Conservation (phyloP, 768 basidiomycete species). For the Phanerodontia chrysosporium region DNA sequence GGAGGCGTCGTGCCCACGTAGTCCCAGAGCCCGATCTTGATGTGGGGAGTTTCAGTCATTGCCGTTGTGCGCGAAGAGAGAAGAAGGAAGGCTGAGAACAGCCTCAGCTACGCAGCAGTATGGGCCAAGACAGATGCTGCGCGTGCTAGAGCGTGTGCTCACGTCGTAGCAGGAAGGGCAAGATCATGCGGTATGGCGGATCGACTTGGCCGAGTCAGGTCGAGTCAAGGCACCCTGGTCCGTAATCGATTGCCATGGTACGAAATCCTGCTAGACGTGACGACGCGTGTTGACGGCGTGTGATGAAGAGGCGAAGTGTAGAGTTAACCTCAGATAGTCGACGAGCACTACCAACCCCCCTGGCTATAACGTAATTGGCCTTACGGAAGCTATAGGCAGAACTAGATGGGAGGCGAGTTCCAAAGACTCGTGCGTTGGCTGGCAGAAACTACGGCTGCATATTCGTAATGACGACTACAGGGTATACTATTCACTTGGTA, state of each 20-base stretch:
- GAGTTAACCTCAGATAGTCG: background rate
- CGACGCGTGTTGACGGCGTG: too few relatives aligned
- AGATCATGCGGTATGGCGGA: background rate
- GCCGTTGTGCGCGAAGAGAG: background rate
- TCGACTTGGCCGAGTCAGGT: background rate
- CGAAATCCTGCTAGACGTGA: too few relatives aligned
- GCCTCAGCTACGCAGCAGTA: too few relatives aligned
- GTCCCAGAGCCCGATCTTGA: slow-evolving; percentile 11
- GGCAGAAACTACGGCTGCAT: too few relatives aligned
- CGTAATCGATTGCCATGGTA: too few relatives aligned
- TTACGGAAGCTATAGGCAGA: too few relatives aligned
- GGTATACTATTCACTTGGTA: background rate
- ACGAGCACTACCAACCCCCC: too few relatives aligned
- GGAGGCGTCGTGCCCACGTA: slow-evolving; percentile 22
- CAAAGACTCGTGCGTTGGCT: too few relatives aligned
- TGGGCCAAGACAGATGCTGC: background rate
- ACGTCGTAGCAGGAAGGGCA: background rate
- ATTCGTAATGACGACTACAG: background rate
- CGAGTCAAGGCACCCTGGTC: background rate
- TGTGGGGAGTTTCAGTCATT: background rate
- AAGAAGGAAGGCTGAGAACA: background rate
- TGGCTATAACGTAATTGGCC: too few relatives aligned
- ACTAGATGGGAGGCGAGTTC: too few relatives aligned
- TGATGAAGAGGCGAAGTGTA: background rate
- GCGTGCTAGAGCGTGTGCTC: background rate